Evolutionary conservation across 2,329 filamentous ascomycete genomes (phyloP), one percentile per base, ranked within the genome.

Genomic region (Trichocomaceae sp.): DNA sequence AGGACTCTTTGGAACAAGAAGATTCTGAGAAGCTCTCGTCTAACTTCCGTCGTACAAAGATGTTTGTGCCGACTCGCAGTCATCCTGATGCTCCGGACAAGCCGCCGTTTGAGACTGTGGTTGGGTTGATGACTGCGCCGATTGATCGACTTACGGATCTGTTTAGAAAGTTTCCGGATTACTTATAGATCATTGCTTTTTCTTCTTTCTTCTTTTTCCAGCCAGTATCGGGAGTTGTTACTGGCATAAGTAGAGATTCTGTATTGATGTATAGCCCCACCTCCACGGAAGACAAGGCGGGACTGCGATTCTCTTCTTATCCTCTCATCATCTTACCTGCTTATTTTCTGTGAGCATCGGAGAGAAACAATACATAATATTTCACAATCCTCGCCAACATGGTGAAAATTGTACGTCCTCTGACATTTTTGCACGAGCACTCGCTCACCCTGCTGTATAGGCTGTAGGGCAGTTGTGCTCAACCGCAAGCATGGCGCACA

Each of bases 401-500:
- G 55, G 47, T 52, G 13, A 57, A 53, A 47, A 35, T 52, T 44
- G 55, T 50, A 47, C 29, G 50, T 20, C 31, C 3, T 33, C 49
- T 61, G 41, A 63, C 53, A 17, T 10, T 35, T n/a, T 42, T 19
- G 13, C 26, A 42, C 42, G 13, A 22, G 8, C 39, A 19, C 48
- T 46, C 26, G 48, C 52, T 57, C 50, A 59, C 42, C 37, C 46
- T 55, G 20, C 48, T 23, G 51, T 64, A n/a, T n/a, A 95, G 90
- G 90, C 90, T 61, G 79, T 96, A 46, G 91, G 90, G 33, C 92
- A 96, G 73, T 83, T 96, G 72, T 91, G 90, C 74, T 91, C 90
- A 37, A 95, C 89, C 56, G 79, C 84, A 58, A 87, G 82, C 60
- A 84, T 93, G 77, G 73, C 81, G 60, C 81, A 87, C 64, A 97